Evolutionary conservation across 371 early-diverging fungal species (phyloP).

Genomic region (Batrachochytrium dendrobatidis): DNA sequence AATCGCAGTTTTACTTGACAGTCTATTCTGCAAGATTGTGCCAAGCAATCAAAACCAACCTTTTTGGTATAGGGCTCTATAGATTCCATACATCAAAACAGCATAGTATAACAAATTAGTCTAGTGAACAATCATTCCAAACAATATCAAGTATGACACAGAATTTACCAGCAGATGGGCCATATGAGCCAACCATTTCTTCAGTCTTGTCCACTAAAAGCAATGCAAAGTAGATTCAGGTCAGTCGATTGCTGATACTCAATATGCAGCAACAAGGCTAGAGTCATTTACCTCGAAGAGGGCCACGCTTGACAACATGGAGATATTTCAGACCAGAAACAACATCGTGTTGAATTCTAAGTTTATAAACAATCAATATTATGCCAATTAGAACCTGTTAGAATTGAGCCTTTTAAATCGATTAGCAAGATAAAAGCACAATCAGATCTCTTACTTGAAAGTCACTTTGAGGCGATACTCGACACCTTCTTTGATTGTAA

Average conservation of each 20-base stretch:
- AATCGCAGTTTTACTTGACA: slow-evolving; percentile 1
- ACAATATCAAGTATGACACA: background rate
- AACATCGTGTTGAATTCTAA: slow-evolving; percentile 88
- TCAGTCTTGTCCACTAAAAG: slow-evolving; percentile 78
- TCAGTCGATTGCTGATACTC: background rate
- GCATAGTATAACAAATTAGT: too few species aligned
- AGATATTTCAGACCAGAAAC: slow-evolving; percentile 91
- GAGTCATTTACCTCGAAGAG: slow-evolving; percentile 54
- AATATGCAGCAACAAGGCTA: background rate
- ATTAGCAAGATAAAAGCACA: too few species aligned
- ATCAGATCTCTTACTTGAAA: slow-evolving; percentile 72
- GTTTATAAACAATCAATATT: too few species aligned
- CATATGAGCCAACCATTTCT: slow-evolving; percentile 94
- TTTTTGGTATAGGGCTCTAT: slow-evolving; percentile 9
- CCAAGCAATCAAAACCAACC: background rate
- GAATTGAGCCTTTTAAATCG: too few species aligned
- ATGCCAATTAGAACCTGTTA: too few species aligned
- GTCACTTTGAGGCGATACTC: slow-evolving; percentile 88
- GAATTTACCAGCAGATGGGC: slow-evolving; percentile 51
- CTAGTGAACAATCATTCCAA: background rate
- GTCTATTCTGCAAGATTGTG: background rate
- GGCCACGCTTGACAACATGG: slow-evolving; percentile 86
- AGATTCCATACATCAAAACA: background rate
- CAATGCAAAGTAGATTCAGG: background rate
- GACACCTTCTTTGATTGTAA: slow-evolving; percentile 92